Evolutionary conservation across 2,329 filamentous ascomycete species (phyloP).

Genomic region (Arthrocladium fulminans): DNA sequence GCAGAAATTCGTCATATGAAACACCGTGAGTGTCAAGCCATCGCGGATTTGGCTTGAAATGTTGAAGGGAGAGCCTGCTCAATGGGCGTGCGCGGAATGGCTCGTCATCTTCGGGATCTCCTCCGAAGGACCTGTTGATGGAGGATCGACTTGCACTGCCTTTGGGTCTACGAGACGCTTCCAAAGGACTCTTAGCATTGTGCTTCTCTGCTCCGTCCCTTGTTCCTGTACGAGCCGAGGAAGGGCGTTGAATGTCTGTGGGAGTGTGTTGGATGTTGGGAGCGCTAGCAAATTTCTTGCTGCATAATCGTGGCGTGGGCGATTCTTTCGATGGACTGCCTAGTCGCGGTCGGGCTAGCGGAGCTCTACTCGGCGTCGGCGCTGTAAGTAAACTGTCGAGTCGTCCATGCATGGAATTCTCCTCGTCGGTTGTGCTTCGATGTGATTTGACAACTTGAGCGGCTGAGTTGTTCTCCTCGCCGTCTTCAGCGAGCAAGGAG

Average conservation of each 20-base stretch:
- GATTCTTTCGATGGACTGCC: background rate
- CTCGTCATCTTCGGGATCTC: constrained; percentile 26
- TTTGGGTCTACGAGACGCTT: background rate
- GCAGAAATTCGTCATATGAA: constrained; percentile 3
- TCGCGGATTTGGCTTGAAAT: constrained; percentile 75
- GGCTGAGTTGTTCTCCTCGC: constrained; percentile 26
- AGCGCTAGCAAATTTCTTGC: background rate
- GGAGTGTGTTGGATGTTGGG: constrained; percentile 1
- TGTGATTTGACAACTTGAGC: constrained; percentile 11
- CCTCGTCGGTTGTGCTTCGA: constrained; percentile 9
- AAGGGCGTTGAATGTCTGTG: background rate
- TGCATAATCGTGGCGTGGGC: background rate
- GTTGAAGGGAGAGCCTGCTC: constrained; percentile 51
- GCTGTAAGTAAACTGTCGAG: constrained; percentile 13
- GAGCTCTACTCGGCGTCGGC: constrained; percentile 6
- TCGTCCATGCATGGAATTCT: constrained; percentile 11
- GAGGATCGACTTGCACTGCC: background rate
- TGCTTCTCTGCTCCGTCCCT: background rate
- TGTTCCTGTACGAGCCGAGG: background rate
- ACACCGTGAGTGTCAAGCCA: constrained; percentile 19
- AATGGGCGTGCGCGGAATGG: constrained; percentile 52
- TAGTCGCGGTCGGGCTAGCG: background rate
- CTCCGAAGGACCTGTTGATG: background rate
- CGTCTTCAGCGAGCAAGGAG: constrained; percentile 43
- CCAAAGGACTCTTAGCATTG: background rate